A percentile compares a stretch with the other conserved stretches of the same genome.
Evolutionary conservation across 1,139 yeast genomes (phyloP).

Genomic region (Debaryomyces subglobosus): DNA sequence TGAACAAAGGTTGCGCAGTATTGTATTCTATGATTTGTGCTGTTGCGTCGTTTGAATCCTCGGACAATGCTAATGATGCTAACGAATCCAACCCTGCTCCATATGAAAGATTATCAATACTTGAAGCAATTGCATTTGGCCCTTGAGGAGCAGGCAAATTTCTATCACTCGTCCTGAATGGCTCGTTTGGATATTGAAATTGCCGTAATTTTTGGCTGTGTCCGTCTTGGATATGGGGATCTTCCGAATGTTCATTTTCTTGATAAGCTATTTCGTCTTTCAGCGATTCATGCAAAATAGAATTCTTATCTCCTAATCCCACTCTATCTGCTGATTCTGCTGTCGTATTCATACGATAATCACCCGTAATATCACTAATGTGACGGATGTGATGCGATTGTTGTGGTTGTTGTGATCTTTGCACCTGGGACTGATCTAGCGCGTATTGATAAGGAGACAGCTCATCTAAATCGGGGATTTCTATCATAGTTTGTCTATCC

Average conservation of each 20-base stretch:
- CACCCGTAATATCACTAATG: not conserved
- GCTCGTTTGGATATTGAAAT: not conserved
- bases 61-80: slow-evolving; percentile 18
- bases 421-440: slow-evolving; percentile 7
- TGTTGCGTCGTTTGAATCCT: slow-evolving; percentile 18
- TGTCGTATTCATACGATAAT: not conserved
- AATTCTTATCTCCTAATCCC: too few species aligned
- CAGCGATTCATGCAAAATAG: not conserved
- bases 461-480: slow-evolving; percentile 44
- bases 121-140: not conserved
- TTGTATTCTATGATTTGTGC: slow-evolving; percentile 20
- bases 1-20: slow-evolving; percentile 20
- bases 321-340: not conserved
- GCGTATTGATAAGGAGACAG: slow-evolving; percentile 15
- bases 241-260: not conserved
- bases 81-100: slow-evolving; percentile 15
- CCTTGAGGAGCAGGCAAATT: not conserved
- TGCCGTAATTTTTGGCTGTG: not conserved
- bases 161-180: not conserved
- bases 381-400: slow-evolving; percentile 14
- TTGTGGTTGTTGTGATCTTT: slow-evolving; percentile 15
- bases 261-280: not conserved
- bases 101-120: not conserved
- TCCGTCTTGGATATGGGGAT: not conserved
- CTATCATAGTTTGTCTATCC: slow-evolving; percentile 32